Percentiles rank a stretch among this genome's conserved stretches.
Evolutionary conservation across 768 basidiomycete genomes (phyloP).

Genomic region (Termitomyces sp.): DNA sequence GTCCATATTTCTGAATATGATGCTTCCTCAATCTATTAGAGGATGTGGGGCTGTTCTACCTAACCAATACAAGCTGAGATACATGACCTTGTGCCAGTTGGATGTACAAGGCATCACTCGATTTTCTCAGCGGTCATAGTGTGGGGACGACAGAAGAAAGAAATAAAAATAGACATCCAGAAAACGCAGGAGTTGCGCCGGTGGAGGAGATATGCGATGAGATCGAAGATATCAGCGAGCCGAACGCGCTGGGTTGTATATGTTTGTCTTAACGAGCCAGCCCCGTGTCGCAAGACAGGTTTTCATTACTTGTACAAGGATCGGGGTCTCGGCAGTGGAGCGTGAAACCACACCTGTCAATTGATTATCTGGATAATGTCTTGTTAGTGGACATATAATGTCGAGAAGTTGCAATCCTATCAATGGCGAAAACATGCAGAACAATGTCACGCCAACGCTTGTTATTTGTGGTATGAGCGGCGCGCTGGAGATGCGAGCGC

Average conservation of each 20-base stretch:
- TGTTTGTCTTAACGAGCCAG: neutral
- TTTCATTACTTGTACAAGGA: neutral
- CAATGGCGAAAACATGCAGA: neutral
- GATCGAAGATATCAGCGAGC: slow-evolving; percentile 13
- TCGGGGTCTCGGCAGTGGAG: neutral
- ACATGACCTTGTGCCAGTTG: neutral
- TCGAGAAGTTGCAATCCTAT: slow-evolving; percentile 6
- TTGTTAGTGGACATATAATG: slow-evolving; percentile 10
- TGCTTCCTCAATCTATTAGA: neutral
- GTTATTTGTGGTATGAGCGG: neutral
- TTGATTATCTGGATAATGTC: neutral
- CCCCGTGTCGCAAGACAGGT: neutral
- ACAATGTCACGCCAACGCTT: neutral
- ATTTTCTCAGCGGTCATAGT: neutral
- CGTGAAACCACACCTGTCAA: neutral
- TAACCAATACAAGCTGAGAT: neutral
- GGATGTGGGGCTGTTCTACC: neutral
- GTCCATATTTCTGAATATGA: neutral
- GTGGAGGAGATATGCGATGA: slow-evolving; percentile 5
- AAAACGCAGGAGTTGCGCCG: neutral
- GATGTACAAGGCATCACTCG: neutral
- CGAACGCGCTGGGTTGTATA: neutral
- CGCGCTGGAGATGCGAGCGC: neutral
- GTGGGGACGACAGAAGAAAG: neutral
- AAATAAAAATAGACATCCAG: neutral